A percentile compares a stretch with the other conserved stretches of the same genome.
These are phyloP conservation scores for Pseudozyma hubeiensis DNA, from an alignment of 1,284 basidiomycete genomes.

Conservation along the genomic window DNA sequence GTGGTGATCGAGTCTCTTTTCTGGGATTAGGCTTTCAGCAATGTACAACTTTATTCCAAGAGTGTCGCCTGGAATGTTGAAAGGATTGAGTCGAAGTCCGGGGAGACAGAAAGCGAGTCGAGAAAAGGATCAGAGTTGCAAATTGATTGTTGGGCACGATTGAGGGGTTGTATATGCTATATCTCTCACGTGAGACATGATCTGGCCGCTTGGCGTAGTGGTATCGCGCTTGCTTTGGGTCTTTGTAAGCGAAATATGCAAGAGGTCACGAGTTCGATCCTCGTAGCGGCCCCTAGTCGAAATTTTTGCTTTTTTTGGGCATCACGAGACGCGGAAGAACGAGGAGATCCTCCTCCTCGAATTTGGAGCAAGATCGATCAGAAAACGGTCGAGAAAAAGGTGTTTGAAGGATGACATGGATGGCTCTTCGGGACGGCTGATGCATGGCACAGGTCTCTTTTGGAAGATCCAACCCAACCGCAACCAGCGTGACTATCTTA, in stretches of 20 bases:
- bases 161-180: too few species aligned
- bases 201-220: conserved; percentile 55
- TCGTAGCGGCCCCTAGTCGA: conserved; percentile 40
- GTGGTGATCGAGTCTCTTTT: conserved; percentile 30
- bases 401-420: conserved; percentile 8
- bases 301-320: conserved; percentile 21
- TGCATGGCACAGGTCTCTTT: too few species aligned
- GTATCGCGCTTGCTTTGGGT: conserved; percentile 57
- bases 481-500: too few species aligned
- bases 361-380: conserved; percentile 8
- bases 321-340: conserved; percentile 1
- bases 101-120: too few species aligned
- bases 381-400: conserved; percentile 8
- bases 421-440: too few species aligned
- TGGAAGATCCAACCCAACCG: too few species aligned
- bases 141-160: too few species aligned
- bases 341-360: not conserved
- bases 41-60: not conserved
- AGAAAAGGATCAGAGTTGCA: too few species aligned
- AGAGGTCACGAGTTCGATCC: conserved; percentile 60
- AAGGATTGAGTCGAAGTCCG: too few species aligned
- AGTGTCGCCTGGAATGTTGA: too few species aligned
- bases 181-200: too few species aligned
- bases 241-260: conserved; percentile 18
- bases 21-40: not conserved